Base-by-base conservation (phyloP, 2,329 filamentous ascomycete genomes). In the Aspergillus fumigatus region DNA sequence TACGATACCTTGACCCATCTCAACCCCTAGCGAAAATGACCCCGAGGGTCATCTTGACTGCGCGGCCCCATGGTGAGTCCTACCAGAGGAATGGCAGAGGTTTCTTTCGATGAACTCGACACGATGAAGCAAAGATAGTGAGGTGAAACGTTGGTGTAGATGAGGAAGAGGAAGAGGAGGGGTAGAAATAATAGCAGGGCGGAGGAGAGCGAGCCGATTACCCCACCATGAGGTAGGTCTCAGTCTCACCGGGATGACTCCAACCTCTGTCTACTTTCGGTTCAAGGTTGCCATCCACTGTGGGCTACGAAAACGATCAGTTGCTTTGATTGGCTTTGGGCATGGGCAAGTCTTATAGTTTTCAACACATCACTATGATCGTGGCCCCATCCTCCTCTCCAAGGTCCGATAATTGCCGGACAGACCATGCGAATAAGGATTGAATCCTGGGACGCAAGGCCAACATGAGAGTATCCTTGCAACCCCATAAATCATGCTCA, bases 1-100 rank as follows among this genome's bases (percentile, higher is more conserved):
- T 68, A 73, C 70, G 70, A 74, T 76, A 76, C 73, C 74, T 76
- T 75, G 73, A 76, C 62, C 73, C 64, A 61, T 63, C 59, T 65
- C 65, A 65, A 69, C 62, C 62, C 67, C 68, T 72, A 59, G 64
- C 64, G 62, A 67, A 63, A 59, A 23, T 54, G 61, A 59, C 61
- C 54, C 55, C 53, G 52, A 49, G 50, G 40, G 45, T 55, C 56
- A 56, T 60, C 53, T 56, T 56, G 60, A 52, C 57, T 68, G 66
- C 62, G 65, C 63, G 55, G 60, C 67, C 65, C 61, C 67, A 69
- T 70, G 50, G 62, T 60, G 67, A 65, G 63, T 60, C 68, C 62
- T 72, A 72, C 70, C 69, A 60, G 60, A 54, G 52, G 57, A 58
- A 54, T 56, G 58, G 51, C 57, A 50, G 35, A 59, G 60, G 52